A percentile compares a stretch with the other conserved stretches of the same genome.
Conservation (phyloP, 2,329 filamentous ascomycete species). For the Exophiala viscosa region DNA sequence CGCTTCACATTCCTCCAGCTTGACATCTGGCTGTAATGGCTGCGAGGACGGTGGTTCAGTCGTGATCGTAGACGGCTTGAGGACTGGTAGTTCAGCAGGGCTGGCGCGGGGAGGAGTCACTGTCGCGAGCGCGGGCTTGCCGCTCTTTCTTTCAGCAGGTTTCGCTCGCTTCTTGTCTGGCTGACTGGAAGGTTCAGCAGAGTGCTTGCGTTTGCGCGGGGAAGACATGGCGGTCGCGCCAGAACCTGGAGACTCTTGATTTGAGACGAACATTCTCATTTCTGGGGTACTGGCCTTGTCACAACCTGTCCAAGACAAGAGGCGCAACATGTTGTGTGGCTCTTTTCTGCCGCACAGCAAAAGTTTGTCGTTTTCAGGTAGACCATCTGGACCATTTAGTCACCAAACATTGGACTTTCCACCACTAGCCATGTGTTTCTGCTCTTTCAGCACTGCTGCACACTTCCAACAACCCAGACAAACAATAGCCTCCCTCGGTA, state of each 20-base stretch:
- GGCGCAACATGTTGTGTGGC: constrained; percentile 42
- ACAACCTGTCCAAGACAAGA: constrained; percentile 47
- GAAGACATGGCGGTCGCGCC: constrained; percentile 20
- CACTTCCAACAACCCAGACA: not conserved
- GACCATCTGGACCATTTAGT: constrained; percentile 20
- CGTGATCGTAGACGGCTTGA: constrained; percentile 15
- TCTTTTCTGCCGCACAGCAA: constrained; percentile 7
- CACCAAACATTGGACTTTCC: constrained; percentile 12
- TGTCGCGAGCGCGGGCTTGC: constrained; percentile 2
- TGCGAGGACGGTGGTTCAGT: constrained; percentile 17
- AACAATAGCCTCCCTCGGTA: not conserved
- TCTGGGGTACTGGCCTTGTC: constrained; percentile 45
- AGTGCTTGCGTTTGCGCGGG: constrained; percentile 55
- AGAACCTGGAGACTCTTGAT: constrained; percentile 29
- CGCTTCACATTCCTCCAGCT: constrained; percentile 27
- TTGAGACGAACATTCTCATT: constrained; percentile 41
- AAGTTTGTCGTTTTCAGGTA: constrained; percentile 2
- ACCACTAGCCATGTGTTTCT: constrained; percentile 19
- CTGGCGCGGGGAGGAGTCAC: constrained; percentile 4
- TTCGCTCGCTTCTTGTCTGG: constrained; percentile 21
- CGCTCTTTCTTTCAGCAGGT: constrained; percentile 8
- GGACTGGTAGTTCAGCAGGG: constrained; percentile 9
- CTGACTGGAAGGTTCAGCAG: constrained; percentile 21
- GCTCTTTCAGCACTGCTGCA: not conserved
- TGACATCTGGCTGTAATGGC: constrained; percentile 16